phyloP scores from a whole-genome alignment of 352 stramenopile genomes.

The Thraustochytrium striatum region DNA sequence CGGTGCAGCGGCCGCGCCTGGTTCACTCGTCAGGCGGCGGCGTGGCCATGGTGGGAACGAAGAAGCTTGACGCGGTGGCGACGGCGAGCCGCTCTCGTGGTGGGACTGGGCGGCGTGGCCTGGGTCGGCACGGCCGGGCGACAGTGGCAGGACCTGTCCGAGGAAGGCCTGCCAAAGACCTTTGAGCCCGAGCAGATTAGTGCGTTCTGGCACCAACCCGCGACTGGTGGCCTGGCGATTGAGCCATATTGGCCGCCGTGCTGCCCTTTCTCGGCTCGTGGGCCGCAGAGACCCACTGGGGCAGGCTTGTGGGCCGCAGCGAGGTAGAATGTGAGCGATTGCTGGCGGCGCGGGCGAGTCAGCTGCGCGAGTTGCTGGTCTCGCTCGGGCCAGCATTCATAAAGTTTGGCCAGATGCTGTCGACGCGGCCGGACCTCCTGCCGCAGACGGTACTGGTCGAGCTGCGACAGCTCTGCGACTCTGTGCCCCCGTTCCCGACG shows the following conservation, averaged over 20 bases:
- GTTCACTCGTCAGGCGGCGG: no score
- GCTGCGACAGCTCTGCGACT: conserved; percentile 76
- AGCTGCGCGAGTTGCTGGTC: conserved; percentile 71
- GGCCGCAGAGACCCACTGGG: neutral
- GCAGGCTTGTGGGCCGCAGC: no score
- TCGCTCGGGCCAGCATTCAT: conserved; percentile 74
- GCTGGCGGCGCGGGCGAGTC: conserved; percentile 61
- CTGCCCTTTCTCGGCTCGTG: neutral
- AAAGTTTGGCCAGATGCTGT: conserved; percentile 75
- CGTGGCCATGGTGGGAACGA: no score
- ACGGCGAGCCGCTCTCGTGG: no score
- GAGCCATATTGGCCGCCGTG: neutral
- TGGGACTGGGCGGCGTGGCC: neutral
- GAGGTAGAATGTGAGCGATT: neutral
- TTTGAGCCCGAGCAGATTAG: neutral
- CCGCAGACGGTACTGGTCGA: conserved; percentile 72
- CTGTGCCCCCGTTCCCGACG: conserved; percentile 66
- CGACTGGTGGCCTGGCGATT: conserved; percentile 3
- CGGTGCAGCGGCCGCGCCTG: no score
- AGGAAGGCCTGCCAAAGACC: neutral
- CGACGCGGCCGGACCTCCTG: conserved; percentile 70
- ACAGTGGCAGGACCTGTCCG: neutral
- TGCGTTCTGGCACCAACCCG: neutral
- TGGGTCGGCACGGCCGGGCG: neutral
- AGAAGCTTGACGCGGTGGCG: no score